Base-by-base conservation (phyloP, 305 asterid genomes). In the Solanum chacoense region DNA sequence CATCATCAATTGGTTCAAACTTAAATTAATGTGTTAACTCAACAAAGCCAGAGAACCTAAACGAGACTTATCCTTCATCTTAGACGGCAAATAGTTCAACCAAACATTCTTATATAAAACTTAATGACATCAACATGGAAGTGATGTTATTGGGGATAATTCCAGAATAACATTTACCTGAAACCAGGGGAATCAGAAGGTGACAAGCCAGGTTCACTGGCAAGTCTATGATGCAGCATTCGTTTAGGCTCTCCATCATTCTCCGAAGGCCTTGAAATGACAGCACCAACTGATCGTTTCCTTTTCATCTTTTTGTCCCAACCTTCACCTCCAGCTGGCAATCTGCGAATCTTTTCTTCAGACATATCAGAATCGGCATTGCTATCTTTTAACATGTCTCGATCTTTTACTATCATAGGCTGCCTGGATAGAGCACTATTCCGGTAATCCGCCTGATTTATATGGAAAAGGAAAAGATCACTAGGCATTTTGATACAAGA, bases 281-380 rank as follows among this genome's bases (percentile, higher is more conserved):
- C 98, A 28, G 95, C 92, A 85, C 99, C 98, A 92, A 95, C 97
- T 89, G 99, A 96, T 18, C 99, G 99, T 90, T 98, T 98, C 91
- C 98, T 93, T 94, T 94, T 98, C 98, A 95, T 96, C 92, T 94
- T 98, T 91, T 92, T 98, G 90, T 96, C 99, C 99, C 99, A 96
- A 65, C 96, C 95, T 91, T 98, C 99, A 76, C 98, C 99, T 89
- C 95, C 98, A 31, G 95, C 95, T 65, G 99, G 98, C 90, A 96
- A 92, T 85, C 96, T 93, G 94, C 98, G 95, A 81, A 94, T 94
- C 93, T 96, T 95, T 88, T 94, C 98, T 93, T 94, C 98, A 84
- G 87, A 93, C 90, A 93, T 88, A 87, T 95, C 98, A 92, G 94
- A 88, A 90, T 93, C 98, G 80, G 88, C 92, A 91, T 88, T 93